Percentiles rank a stretch among this genome's conserved stretches.
Evolutionary conservation across 495 filamentous ascomycete species (phyloP).

Genomic region (Neurospora tetrasperma): DNA sequence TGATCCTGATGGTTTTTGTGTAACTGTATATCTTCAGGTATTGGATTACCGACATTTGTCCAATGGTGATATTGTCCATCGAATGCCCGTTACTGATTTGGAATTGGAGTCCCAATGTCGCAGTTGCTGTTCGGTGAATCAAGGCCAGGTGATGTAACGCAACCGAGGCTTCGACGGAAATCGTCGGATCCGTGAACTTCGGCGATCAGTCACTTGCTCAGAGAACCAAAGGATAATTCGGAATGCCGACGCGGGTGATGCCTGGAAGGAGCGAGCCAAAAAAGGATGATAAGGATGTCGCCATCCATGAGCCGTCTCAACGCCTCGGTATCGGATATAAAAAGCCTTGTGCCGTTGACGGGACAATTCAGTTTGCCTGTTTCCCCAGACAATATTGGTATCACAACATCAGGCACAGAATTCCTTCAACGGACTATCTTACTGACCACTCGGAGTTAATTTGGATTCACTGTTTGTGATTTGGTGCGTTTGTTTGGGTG

Average conservation of each 20-base stretch:
- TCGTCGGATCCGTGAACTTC: neutral
- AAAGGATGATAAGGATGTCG: neutral
- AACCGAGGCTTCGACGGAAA: neutral
- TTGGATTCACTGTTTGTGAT: neutral
- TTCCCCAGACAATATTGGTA: neutral
- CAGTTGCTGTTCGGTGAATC: neutral
- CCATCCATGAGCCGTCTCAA: neutral
- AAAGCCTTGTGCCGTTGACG: neutral
- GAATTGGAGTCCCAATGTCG: neutral
- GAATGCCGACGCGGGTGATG: neutral
- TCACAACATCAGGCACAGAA: neutral
- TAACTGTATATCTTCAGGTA: neutral
- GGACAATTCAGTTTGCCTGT: neutral
- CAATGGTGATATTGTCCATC: neutral
- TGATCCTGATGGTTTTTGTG: neutral
- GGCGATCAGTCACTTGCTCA: neutral
- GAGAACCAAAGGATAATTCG: neutral
- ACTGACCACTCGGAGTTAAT: neutral
- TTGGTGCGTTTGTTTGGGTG: neutral
- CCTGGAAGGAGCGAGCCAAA: neutral
- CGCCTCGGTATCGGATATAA: neutral
- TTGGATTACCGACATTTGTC: neutral
- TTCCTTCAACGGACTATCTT: neutral
- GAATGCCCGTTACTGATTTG: neutral
- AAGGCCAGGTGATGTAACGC: neutral